Percentiles rank a stretch among this genome's conserved stretches.
phyloP scores from a whole-genome alignment of 1,284 basidiomycete genomes.

The Malassezia pachydermatis region DNA sequence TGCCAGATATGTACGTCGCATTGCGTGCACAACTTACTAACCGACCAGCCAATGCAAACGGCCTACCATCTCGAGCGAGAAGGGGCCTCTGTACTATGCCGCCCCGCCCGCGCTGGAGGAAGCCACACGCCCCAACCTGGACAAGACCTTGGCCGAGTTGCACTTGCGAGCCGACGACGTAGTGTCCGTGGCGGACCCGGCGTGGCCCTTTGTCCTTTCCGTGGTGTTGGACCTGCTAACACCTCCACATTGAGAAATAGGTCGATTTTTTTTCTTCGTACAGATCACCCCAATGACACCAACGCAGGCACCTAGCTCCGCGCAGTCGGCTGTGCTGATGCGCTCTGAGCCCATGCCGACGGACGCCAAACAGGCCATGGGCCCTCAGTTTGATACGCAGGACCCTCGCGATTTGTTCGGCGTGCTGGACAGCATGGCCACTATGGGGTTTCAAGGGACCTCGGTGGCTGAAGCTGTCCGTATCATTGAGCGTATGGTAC shows the following conservation, averaged over 20 bases:
- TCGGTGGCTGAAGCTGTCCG: constrained; percentile 78
- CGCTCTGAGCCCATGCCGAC: constrained; percentile 21
- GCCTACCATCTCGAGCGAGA: constrained; percentile 22
- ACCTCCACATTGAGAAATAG: constrained; percentile 12
- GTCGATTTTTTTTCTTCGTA: constrained; percentile 4
- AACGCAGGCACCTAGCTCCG: constrained; percentile 3
- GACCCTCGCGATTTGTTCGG: constrained; percentile 57
- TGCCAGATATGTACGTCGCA: constrained; percentile 34
- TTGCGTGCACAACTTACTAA: neutral
- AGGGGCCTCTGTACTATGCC: constrained; percentile 69
- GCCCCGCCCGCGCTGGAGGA: constrained; percentile 79
- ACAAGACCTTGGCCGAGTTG: constrained; percentile 71
- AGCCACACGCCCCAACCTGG: constrained; percentile 75
- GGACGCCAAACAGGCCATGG: constrained; percentile 57
- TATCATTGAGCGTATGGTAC: constrained; percentile 79
- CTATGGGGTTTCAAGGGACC: constrained; percentile 91
- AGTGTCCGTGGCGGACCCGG: constrained; percentile 73
- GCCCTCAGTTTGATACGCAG: constrained; percentile 71
- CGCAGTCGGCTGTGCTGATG: constrained; percentile 21
- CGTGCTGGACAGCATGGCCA: constrained; percentile 69
- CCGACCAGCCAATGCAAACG: constrained; percentile 30
- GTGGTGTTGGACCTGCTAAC: constrained; percentile 1
- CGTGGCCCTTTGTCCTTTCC: constrained; percentile 61
- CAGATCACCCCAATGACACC: neutral
- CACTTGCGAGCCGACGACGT: constrained; percentile 61